These are phyloP conservation scores for Saccharomyces paradoxus DNA, from an alignment of 805 yeast species.

Conservation along the genomic window DNA sequence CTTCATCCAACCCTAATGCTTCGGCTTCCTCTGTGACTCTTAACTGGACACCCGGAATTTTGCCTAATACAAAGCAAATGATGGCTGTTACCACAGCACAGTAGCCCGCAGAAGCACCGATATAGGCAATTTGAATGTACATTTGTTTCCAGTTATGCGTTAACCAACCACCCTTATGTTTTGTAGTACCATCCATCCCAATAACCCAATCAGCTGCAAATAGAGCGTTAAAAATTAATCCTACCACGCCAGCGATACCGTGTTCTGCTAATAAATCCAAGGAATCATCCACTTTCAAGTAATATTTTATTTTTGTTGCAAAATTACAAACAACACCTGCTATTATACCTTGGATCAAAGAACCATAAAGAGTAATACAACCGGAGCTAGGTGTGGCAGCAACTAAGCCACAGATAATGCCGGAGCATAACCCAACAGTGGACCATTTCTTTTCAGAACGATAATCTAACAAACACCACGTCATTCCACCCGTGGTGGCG, in stretches of 20 bases:
- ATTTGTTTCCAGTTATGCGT: slow-evolving; percentile 85
- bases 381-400: slow-evolving; percentile 97
- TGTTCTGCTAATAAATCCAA: slow-evolving; percentile 97
- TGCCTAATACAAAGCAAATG: slow-evolving; percentile 63
- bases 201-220: slow-evolving; percentile 84
- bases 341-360: slow-evolving; percentile 72
- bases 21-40: slow-evolving; percentile 82
- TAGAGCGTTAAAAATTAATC: slow-evolving; percentile 78
- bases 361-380: slow-evolving; percentile 82
- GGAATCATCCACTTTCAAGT: slow-evolving; percentile 80
- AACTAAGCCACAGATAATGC: slow-evolving; percentile 89
- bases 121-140: slow-evolving; percentile 81
- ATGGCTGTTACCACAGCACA: slow-evolving; percentile 68
- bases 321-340: slow-evolving; percentile 84
- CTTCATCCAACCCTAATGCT: slow-evolving; percentile 86
- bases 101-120: slow-evolving; percentile 67
- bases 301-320: slow-evolving; percentile 77
- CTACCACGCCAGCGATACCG: slow-evolving; percentile 91
- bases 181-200: slow-evolving; percentile 82
- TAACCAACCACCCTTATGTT: slow-evolving; percentile 87
- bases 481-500: slow-evolving; percentile 82
- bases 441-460: slow-evolving; percentile 87
- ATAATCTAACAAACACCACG: slow-evolving; percentile 89
- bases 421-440: slow-evolving; percentile 91
- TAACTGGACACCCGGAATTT: slow-evolving; percentile 72